Base-by-base conservation (phyloP, 176 grass and related monocot species). In the Metroxylon sagu region DNA sequence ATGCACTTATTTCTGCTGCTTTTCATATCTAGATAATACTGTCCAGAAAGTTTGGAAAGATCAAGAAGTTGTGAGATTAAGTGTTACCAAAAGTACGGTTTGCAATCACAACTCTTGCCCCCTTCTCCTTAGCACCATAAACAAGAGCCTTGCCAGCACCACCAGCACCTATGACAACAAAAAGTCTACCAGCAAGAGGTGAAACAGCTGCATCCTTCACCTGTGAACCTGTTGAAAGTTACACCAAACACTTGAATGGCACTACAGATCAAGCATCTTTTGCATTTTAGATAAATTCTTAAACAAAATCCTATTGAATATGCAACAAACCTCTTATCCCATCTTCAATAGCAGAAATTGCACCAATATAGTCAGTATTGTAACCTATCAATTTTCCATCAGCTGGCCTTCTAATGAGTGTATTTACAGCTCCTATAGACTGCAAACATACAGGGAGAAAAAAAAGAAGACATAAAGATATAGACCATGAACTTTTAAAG, bases 301-400 rank as follows among this genome's bases (percentile, higher is more conserved):
- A 18, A 25, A 39, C 18, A 29, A 43, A 56, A 43, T 12, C 8
- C 10, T 43, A 43, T 43, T 43, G 35, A 43, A 50, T 19, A 54
- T 70, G 70, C 58, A 88, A 16, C 49, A 61, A 17, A 98, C 93
- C 87, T 89, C 84, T 82, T 78, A 98, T 83, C 76, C 93, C 93
- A 85, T 98, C 87, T 62, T 98, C 93, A 59, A 98, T 92, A 65
- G 93, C 93, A 64, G 93, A 98, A 70, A 98, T 92, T 76, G 93
- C 93, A 79, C 93, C 93, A 63, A 92, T 76, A 65, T 92, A 98
- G 63, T 98, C 93, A 54, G 93, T 98, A 72, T 98, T 98, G 71
- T 89, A 92, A 54, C 87, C 93, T 27, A 98, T 73, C 72, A 98
- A 83, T 62, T 89, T 98, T 14, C 93, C 87, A 56, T 98, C 64